Percentiles rank a stretch among this genome's conserved stretches.
These are phyloP conservation scores for Lactuca saligna DNA, from an alignment of 129 eudicot genomes.

Conservation along the genomic window DNA sequence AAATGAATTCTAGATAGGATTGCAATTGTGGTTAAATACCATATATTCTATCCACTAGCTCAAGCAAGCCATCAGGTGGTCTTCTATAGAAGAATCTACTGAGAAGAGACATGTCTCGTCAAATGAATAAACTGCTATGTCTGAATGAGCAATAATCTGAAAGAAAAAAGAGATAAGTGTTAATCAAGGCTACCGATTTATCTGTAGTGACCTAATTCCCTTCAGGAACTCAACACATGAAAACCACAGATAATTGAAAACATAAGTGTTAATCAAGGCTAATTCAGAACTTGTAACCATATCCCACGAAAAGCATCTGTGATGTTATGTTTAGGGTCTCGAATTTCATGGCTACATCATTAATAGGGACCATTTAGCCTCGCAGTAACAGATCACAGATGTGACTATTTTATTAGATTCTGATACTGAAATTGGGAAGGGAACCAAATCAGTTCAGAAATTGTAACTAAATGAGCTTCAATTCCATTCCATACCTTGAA, in stretches of 20 bases:
- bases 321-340: conserved; percentile 6
- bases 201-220: conserved; percentile 6
- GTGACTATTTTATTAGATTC: background rate
- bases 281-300: background rate
- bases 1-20: conserved; percentile 9
- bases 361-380: background rate
- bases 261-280: conserved; percentile 8
- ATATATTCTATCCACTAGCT: conserved; percentile 87
- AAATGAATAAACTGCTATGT: conserved; percentile 18
- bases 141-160: conserved; percentile 34
- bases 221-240: conserved; percentile 17
- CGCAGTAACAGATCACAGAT: background rate
- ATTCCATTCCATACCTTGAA: conserved; percentile 12
- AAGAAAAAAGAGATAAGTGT: conserved; percentile 1
- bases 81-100: conserved; percentile 91
- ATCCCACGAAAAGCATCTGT: conserved; percentile 8
- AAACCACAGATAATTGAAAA: background rate
- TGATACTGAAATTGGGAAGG: background rate
- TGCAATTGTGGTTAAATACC: conserved; percentile 47
- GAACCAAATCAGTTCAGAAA: conserved; percentile 14
- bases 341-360: background rate
- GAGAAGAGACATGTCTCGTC: conserved; percentile 62
- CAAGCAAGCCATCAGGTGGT: conserved; percentile 97
- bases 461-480: conserved; percentile 12
- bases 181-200: background rate